These are phyloP conservation scores for Lachnellula arida DNA, from an alignment of 2,329 filamentous ascomycete species.

Conservation along the genomic window DNA sequence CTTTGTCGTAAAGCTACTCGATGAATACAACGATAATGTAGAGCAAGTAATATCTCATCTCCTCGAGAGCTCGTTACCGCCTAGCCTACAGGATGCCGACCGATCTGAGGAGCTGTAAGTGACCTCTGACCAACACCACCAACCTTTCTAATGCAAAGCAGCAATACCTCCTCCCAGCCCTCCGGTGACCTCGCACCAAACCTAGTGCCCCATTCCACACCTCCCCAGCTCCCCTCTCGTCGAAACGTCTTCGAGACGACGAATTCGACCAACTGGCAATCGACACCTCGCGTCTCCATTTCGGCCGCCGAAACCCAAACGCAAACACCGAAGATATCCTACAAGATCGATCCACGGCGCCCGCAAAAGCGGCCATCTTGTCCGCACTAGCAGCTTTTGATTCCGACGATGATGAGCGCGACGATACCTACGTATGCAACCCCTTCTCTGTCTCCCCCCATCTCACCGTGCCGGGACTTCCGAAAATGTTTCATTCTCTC, in stretches of 20 bases:
- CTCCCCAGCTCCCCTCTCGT: slow-evolving; percentile 50
- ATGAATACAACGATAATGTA: slow-evolving; percentile 71
- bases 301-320: slow-evolving; percentile 64
- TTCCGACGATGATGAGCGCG: slow-evolving; percentile 90
- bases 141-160: slow-evolving; percentile 18
- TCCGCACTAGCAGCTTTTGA: slow-evolving; percentile 87
- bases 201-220: slow-evolving; percentile 57
- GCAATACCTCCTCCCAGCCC: slow-evolving; percentile 21
- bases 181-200: slow-evolving; percentile 33
- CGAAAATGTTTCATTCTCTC: too few species aligned
- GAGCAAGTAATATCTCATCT: slow-evolving; percentile 79
- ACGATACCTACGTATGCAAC: slow-evolving; percentile 70
- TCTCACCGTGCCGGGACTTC: too few species aligned
- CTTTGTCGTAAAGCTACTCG: slow-evolving; percentile 74
- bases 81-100: slow-evolving; percentile 60
- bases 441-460: too few species aligned
- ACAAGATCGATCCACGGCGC: slow-evolving; percentile 56
- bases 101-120: slow-evolving; percentile 50
- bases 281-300: slow-evolving; percentile 64
- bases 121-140: background rate
- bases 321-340: slow-evolving; percentile 70
- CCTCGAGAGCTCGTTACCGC: slow-evolving; percentile 70
- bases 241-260: slow-evolving; percentile 78
- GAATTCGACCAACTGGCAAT: slow-evolving; percentile 69
- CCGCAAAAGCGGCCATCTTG: slow-evolving; percentile 80